Evolutionary conservation across 495 filamentous ascomycete species (phyloP).

Genomic region (Aspergillus mulundensis): DNA sequence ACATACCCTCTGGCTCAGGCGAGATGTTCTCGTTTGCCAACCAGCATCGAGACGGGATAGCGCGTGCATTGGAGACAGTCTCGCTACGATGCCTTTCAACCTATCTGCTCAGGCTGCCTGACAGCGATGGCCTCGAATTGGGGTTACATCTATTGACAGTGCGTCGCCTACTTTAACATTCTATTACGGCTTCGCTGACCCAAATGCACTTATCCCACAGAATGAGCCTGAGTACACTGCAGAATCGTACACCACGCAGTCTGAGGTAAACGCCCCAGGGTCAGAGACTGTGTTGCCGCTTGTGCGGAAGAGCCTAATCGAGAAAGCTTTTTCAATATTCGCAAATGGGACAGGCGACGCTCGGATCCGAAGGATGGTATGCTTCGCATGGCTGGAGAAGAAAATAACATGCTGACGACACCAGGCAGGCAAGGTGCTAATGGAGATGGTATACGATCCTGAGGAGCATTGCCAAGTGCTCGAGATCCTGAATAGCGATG

Average conservation of each 20-base stretch:
- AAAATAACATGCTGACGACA: background rate
- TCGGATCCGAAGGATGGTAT: conserved; percentile 15
- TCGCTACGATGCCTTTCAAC: conserved; percentile 11
- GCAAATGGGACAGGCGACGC: background rate
- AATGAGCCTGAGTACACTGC: background rate
- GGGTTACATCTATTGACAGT: conserved; percentile 17
- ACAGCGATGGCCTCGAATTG: background rate
- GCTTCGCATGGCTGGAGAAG: background rate
- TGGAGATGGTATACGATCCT: conserved; percentile 10
- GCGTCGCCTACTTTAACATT: background rate
- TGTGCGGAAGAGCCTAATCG: background rate
- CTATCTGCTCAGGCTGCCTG: conserved; percentile 8
- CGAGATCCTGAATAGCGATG: background rate
- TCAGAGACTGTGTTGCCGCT: background rate
- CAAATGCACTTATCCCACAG: background rate
- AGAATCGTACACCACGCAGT: background rate
- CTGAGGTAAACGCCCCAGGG: background rate
- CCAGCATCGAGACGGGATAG: background rate
- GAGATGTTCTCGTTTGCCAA: background rate
- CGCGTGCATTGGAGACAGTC: background rate
- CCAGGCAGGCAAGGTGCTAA: conserved; percentile 19
- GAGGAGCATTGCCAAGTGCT: background rate
- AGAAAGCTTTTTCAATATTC: conserved; percentile 8
- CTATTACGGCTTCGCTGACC: background rate
- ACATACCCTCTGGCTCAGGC: background rate